phyloP scores from a whole-genome alignment of 768 basidiomycete genomes.

The Leccinellum rugosiceps region DNA sequence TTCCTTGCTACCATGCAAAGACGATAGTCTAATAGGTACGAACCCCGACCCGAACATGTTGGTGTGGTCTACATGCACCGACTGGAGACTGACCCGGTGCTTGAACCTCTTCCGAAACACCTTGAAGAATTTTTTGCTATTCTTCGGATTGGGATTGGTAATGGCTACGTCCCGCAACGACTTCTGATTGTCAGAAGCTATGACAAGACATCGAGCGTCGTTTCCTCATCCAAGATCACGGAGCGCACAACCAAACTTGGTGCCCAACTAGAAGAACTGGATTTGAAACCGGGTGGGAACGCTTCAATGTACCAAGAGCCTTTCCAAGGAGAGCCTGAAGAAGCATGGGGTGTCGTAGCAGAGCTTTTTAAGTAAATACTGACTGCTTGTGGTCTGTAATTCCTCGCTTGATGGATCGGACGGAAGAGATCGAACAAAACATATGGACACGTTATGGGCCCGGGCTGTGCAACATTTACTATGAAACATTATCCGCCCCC shows the following conservation, averaged over 20 bases:
- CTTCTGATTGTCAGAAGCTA: slow-evolving; percentile 12
- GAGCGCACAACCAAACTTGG: background rate
- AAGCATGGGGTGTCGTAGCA: slow-evolving; percentile 12
- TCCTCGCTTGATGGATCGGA: background rate
- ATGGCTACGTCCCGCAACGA: background rate
- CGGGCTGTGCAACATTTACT: no score
- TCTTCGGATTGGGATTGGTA: background rate
- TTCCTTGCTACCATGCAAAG: background rate
- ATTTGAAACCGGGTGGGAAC: background rate
- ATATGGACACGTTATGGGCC: background rate
- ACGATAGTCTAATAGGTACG: background rate
- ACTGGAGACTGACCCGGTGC: slow-evolving; percentile 12
- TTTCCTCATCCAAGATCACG: background rate
- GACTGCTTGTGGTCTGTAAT: background rate
- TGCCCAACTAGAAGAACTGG: background rate
- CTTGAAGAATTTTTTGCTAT: slow-evolving; percentile 1
- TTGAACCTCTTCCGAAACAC: slow-evolving; percentile 2
- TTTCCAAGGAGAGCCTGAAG: slow-evolving; percentile 11
- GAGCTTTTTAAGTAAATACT: slow-evolving; percentile 2
- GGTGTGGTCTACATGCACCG: slow-evolving; percentile 20
- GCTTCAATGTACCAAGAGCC: background rate
- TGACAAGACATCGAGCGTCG: slow-evolving; percentile 3
- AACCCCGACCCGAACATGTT: background rate
- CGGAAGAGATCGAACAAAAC: background rate
- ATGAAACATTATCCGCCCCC: no score